Evolutionary conservation across 75 land plant genomes (phyloP).

Genomic region (Isoetes taiwanensis): DNA sequence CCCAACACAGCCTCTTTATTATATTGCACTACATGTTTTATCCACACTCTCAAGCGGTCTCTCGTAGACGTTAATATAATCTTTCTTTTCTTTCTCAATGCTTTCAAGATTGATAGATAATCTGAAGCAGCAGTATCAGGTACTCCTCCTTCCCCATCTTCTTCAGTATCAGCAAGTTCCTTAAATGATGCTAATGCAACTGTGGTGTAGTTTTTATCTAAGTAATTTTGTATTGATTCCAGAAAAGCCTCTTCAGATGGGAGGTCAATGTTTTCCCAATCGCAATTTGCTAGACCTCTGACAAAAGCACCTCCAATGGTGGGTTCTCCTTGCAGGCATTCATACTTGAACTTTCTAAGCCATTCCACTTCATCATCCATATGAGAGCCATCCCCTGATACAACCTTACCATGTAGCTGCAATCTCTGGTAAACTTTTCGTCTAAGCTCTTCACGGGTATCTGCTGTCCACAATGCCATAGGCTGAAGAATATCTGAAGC

Average conservation of each 20-base stretch:
- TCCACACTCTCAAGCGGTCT: constrained; percentile 19
- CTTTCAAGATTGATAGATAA: no score
- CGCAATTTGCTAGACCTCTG: constrained; percentile 17
- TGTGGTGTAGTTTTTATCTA: constrained; percentile 4
- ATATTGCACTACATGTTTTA: constrained; percentile 23
- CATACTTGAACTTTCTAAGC: constrained; percentile 29
- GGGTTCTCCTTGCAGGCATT: constrained; percentile 26
- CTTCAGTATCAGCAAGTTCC: background rate
- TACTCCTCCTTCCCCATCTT: background rate
- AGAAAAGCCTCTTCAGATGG: constrained; percentile 22
- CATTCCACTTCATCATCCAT: constrained; percentile 29
- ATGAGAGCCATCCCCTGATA: constrained; percentile 7
- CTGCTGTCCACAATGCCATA: constrained; percentile 22
- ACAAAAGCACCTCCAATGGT: constrained; percentile 27
- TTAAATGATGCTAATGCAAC: background rate
- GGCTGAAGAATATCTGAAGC: constrained; percentile 27
- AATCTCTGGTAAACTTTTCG: constrained; percentile 11
- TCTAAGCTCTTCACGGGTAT: constrained; percentile 25
- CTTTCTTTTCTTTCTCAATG: background rate
- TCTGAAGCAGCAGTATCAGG: no score
- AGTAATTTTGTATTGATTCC: constrained; percentile 23
- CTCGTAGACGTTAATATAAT: constrained; percentile 10
- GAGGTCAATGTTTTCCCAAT: constrained; percentile 19
- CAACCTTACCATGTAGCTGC: constrained; percentile 9
- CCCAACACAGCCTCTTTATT: constrained; percentile 20